Percentiles rank a stretch among this genome's conserved stretches.
Conservation (phyloP, 352 stramenopile species). For the Phytophthora sojae region DNA sequence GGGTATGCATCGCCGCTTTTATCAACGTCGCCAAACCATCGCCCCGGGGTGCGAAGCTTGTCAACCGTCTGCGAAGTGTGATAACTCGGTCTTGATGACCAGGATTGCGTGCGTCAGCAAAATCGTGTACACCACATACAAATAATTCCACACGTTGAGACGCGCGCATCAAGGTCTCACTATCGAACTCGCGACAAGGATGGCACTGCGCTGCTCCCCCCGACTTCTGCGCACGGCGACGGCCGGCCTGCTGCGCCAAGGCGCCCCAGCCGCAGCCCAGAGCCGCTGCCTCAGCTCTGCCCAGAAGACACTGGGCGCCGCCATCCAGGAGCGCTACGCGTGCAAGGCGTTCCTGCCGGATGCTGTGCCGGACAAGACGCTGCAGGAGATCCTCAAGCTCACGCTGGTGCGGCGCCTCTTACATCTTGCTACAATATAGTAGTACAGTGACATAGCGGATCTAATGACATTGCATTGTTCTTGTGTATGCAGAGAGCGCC, state of each 20-base stretch:
- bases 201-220: slow-evolving; percentile 12
- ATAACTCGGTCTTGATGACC: too few relatives aligned
- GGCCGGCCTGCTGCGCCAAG: slow-evolving; percentile 2
- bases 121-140: too few relatives aligned
- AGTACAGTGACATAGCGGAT: not conserved
- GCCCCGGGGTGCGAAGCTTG: too few relatives aligned
- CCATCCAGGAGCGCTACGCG: slow-evolving; percentile 45
- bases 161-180: too few relatives aligned
- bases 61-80: too few relatives aligned
- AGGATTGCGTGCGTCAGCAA: too few relatives aligned
- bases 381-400: slow-evolving; percentile 70
- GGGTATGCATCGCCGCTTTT: too few relatives aligned
- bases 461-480: not conserved
- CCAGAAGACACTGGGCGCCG: slow-evolving; percentile 19
- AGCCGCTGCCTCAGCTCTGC: slow-evolving; percentile 21
- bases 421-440: too few relatives aligned
- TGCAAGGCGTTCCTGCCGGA: slow-evolving; percentile 56
- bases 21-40: too few relatives aligned
- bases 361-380: slow-evolving; percentile 58
- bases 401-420: slow-evolving; percentile 48
- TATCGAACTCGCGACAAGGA: not conserved
- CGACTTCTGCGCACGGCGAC: slow-evolving; percentile 13
- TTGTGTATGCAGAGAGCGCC: slow-evolving; percentile 55
- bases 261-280: not conserved
- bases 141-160: too few relatives aligned